phyloP scores from a whole-genome alignment of 2,329 filamentous ascomycete species.

The Diplodia corticola region DNA sequence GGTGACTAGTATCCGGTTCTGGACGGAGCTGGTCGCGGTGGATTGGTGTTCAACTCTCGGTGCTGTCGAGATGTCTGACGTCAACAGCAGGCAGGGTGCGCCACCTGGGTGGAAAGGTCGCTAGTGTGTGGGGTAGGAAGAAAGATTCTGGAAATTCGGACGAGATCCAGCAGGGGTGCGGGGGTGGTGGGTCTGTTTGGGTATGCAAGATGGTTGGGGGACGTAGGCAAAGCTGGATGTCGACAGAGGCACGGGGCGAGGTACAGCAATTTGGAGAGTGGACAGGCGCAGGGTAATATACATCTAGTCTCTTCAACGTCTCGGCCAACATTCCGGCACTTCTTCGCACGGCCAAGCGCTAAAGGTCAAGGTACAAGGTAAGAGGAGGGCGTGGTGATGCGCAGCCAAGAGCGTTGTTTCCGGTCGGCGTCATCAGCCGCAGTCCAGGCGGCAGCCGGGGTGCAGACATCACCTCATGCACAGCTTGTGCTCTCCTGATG shows the following conservation, averaged over 20 bases:
- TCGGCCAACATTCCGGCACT: background rate
- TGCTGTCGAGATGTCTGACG: constrained; percentile 15
- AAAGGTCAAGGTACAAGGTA: background rate
- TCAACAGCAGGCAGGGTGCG: background rate
- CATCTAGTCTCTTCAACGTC: background rate
- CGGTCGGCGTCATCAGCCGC: constrained; percentile 6
- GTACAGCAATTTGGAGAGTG: background rate
- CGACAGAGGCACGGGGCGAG: background rate
- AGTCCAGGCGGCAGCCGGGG: background rate
- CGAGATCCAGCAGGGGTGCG: background rate
- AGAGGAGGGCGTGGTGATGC: constrained; percentile 1
- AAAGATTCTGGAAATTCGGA: background rate
- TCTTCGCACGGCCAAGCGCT: constrained; percentile 14
- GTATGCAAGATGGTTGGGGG: too few species aligned
- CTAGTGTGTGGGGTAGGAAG: background rate
- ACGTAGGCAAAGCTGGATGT: too few species aligned
- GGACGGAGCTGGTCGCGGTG: background rate
- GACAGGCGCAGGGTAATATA: constrained; percentile 1
- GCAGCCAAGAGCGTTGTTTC: constrained; percentile 3
- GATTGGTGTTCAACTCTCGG: too few species aligned
- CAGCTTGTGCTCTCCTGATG: constrained; percentile 9
- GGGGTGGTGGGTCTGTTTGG: background rate
- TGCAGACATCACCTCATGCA: constrained; percentile 12
- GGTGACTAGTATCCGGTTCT: background rate
- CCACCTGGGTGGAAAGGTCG: background rate